These are phyloP conservation scores for Russula ochroleuca DNA, from an alignment of 768 basidiomycete species.

Conservation along the genomic window DNA sequence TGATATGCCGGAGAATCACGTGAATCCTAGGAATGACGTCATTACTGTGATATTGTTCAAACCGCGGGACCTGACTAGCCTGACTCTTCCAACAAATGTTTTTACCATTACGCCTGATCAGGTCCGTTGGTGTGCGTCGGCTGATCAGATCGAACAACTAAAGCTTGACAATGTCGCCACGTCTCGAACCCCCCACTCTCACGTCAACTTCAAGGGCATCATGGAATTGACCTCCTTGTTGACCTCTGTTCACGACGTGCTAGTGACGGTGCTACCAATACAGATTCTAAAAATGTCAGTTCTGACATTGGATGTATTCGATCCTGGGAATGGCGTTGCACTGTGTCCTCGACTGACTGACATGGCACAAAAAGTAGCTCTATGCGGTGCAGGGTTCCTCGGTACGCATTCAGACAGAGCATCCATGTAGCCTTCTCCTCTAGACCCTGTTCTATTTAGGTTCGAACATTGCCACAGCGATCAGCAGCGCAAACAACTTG, in stretches of 20 bases:
- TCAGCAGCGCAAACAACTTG: conserved; percentile 35
- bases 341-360: too few relatives aligned
- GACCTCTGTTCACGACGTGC: conserved; percentile 31
- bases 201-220: conserved; percentile 33
- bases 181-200: conserved; percentile 28
- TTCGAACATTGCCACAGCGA: conserved; percentile 53
- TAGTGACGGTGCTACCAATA: too few relatives aligned
- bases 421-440: neutral
- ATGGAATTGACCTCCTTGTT: conserved; percentile 32
- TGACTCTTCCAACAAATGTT: conserved; percentile 57
- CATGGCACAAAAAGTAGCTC: conserved; percentile 35
- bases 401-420: conserved; percentile 38
- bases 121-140: conserved; percentile 36
- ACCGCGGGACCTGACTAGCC: too few relatives aligned
- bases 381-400: conserved; percentile 50
- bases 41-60: too few relatives aligned
- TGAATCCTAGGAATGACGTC: too few relatives aligned
- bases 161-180: conserved; percentile 54
- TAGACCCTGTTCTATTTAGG: conserved; percentile 37
- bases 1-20: too few relatives aligned
- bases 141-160: conserved; percentile 54
- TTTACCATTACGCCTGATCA: conserved; percentile 70
- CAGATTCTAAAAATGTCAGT: too few relatives aligned
- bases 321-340: too few relatives aligned
- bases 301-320: too few relatives aligned